Base-by-base conservation (phyloP, 129 eudicot genomes). In the Chrysanthemum lavandulifolium region DNA sequence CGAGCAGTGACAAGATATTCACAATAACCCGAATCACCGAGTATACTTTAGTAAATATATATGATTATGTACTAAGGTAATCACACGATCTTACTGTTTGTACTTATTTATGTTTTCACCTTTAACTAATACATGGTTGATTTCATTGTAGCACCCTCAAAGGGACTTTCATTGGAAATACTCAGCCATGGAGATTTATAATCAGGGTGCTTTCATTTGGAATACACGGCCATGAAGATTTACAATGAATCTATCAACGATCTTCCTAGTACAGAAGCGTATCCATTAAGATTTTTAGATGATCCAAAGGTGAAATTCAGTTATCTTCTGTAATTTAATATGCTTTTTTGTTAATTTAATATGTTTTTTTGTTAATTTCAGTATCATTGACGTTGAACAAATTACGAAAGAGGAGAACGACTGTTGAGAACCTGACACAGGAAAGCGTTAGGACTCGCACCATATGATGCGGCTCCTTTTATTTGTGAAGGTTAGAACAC, bases 1-100 rank as follows among this genome's bases (percentile, higher is more conserved):
- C 97, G 18, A 95, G 99, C 85, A 95, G 99, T 72, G 97, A 97
- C 65, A 95, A 95, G 84, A 95, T 97, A 43, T 95, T 73, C 70
- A 95, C 99, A 31, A 95, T 95, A 97, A 83, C 91, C 12, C 96
- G 99, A 57, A 88, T 95, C 67, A 91, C 97, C 0, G 96, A 91
- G 79, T 95, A 86, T 67, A 87, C 96, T 18, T 56, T 95, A 63
- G 93, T 84, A 27, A 97, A 95, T 73, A 88, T 95, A 75, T 95
- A 84, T 81, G 96, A 88, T 10, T 84, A 95, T 74, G 82, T 91
- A 65, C 86, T 83, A 60, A 95, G 99, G 97, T 94, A 79, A 75
- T 40, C 62, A 56, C 40, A 71, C 77, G 75, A 18, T 78, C 80
- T 71, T 53, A 4, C 40, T 50, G 54, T 66, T 65, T 43, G 59